Conservation (phyloP, 495 filamentous ascomycete genomes). For the Sphaerosporella brunnea region DNA sequence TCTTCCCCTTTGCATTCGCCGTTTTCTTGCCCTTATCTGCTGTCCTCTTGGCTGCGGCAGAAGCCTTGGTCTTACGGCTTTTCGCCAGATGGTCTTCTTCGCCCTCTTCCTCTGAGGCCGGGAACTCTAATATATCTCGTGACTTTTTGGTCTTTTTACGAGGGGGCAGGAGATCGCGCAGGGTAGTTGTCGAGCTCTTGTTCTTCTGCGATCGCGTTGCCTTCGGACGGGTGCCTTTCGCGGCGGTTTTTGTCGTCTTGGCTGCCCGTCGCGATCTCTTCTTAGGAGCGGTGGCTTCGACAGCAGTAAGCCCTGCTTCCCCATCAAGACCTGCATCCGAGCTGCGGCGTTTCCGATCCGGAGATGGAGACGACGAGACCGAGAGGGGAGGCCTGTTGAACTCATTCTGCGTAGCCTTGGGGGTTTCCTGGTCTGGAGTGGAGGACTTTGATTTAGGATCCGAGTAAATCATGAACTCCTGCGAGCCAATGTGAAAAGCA, state of each 20-base stretch:
- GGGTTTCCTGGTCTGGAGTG: background rate
- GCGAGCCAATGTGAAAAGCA: background rate
- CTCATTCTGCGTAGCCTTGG: background rate
- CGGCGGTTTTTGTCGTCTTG: slow-evolving; percentile 9
- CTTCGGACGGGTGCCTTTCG: background rate
- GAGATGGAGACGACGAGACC: background rate
- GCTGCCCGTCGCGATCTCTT: slow-evolving; percentile 9
- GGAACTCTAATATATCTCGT: slow-evolving; percentile 16
- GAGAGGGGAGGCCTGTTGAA: background rate
- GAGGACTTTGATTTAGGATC: background rate
- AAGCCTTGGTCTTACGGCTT: background rate
- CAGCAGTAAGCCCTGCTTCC: slow-evolving; percentile 24
- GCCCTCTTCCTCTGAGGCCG: slow-evolving; percentile 7
- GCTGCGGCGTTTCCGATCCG: slow-evolving; percentile 18
- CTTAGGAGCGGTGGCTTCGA: slow-evolving; percentile 24
- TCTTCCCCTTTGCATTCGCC: background rate
- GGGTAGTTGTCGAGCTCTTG: slow-evolving; percentile 9
- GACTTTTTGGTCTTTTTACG: slow-evolving; percentile 10
- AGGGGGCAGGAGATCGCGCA: slow-evolving; percentile 15
- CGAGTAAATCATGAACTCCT: slow-evolving; percentile 3
- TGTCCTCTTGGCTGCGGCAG: background rate
- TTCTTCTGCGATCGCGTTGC: background rate
- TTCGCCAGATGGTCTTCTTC: slow-evolving; percentile 1
- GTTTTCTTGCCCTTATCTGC: background rate
- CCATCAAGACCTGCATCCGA: slow-evolving; percentile 15